Evolutionary conservation across 768 basidiomycete genomes (phyloP).

Genomic region (Pleurotus cornucopiae): DNA sequence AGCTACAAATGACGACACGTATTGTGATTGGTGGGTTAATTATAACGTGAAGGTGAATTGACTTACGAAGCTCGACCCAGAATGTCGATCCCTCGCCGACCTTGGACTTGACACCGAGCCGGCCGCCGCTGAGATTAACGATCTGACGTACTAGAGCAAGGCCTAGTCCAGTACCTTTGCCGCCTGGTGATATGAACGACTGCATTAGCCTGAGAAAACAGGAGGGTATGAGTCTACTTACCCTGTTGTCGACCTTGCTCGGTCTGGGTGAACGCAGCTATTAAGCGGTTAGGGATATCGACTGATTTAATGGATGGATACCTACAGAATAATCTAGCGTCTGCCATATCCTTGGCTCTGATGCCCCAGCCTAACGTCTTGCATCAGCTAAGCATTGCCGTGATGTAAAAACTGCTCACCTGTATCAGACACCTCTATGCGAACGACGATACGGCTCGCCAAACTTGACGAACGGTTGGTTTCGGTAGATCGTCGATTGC

Average conservation of each 20-base stretch:
- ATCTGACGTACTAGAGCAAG: constrained; percentile 57
- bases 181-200: constrained; percentile 17
- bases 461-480: constrained; percentile 8
- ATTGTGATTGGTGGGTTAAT: no score
- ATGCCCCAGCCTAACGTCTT: constrained; percentile 44
- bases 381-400: background rate
- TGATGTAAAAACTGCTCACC: background rate
- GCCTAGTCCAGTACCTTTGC: constrained; percentile 50
- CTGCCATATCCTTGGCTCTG: constrained; percentile 52
- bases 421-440: constrained; percentile 67
- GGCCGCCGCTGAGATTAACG: constrained; percentile 51
- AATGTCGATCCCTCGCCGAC: constrained; percentile 64
- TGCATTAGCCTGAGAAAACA: background rate
- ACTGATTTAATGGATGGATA: background rate
- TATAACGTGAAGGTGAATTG: constrained; percentile 13
- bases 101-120: constrained; percentile 44
- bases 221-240: background rate
- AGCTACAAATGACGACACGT: background rate
- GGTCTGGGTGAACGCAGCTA: constrained; percentile 57
- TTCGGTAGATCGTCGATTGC: background rate
- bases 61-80: constrained; percentile 56
- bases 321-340: constrained; percentile 56
- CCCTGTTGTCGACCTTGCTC: constrained; percentile 43
- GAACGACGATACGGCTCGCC: constrained; percentile 52
- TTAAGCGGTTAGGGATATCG: background rate